Conservation (phyloP, 139 green algal genomes). For the Trebouxia sp. region DNA sequence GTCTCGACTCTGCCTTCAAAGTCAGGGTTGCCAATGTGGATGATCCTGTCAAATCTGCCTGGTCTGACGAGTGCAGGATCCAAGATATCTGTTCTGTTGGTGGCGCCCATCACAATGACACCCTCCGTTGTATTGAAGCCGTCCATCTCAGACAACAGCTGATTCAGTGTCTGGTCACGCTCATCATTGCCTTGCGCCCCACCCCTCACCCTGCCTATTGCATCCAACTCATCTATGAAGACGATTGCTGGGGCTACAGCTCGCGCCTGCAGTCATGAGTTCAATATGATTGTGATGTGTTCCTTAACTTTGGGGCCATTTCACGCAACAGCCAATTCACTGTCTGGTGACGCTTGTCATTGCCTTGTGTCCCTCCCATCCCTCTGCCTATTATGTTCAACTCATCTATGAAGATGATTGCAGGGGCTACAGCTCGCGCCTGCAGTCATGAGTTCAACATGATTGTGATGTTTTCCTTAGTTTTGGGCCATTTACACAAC, state of each 20-base stretch:
- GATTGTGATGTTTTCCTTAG: neutral
- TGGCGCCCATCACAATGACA: slow-evolving; percentile 93
- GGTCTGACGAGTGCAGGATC: slow-evolving; percentile 87
- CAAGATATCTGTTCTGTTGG: slow-evolving; percentile 92
- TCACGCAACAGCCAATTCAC: slow-evolving; percentile 82
- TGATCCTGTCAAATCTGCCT: slow-evolving; percentile 85
- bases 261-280: slow-evolving; percentile 67
- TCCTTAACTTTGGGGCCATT: neutral
- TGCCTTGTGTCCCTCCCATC: slow-evolving; percentile 68
- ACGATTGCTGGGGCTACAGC: slow-evolving; percentile 88
- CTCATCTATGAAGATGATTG: slow-evolving; percentile 98
- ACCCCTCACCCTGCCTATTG: slow-evolving; percentile 77
- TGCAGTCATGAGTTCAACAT: slow-evolving; percentile 29
- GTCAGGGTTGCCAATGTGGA: slow-evolving; percentile 78
- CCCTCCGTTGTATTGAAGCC: slow-evolving; percentile 76
- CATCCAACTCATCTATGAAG: slow-evolving; percentile 98
- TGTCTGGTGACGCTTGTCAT: slow-evolving; percentile 94
- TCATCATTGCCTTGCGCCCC: slow-evolving; percentile 85
- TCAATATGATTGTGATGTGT: neutral
- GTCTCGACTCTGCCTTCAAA: slow-evolving; percentile 80
- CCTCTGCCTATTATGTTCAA: slow-evolving; percentile 87
- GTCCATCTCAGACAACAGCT: slow-evolving; percentile 93
- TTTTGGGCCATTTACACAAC: neutral
- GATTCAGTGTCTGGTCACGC: slow-evolving; percentile 93
- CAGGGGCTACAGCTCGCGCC: slow-evolving; percentile 77